Evolutionary conservation across 2,329 filamentous ascomycete species (phyloP).

Genomic region (Pseudopyricularia cyperi): DNA sequence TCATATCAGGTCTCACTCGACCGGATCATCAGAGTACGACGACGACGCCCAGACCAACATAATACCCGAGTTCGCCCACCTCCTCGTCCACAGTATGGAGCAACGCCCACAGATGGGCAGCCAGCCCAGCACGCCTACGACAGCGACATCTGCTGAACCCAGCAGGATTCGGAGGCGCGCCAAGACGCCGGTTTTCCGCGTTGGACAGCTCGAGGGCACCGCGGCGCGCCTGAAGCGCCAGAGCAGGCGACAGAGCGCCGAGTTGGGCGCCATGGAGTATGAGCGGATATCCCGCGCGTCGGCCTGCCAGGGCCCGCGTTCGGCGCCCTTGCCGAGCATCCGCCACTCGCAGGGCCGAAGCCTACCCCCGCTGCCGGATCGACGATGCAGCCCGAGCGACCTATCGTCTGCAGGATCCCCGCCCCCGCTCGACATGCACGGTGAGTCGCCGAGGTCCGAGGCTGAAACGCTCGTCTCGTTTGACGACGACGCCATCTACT

Average conservation of each 20-base stretch:
- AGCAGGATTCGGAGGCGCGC: conserved; percentile 28
- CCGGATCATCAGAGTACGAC: conserved; percentile 5
- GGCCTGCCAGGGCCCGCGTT: conserved; percentile 14
- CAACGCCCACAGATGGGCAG: conserved; percentile 9
- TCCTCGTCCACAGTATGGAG: conserved; percentile 15
- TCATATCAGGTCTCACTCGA: not conserved
- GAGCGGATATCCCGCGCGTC: conserved; percentile 26
- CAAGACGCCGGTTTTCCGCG: conserved; percentile 36
- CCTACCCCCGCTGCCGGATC: not conserved
- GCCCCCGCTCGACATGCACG: not conserved
- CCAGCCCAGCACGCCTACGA: conserved; percentile 5
- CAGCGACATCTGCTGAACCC: conserved; percentile 6
- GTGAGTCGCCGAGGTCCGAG: conserved; percentile 24
- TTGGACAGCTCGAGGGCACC: conserved; percentile 33
- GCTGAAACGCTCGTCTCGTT: conserved; percentile 32
- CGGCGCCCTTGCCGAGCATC: conserved; percentile 11
- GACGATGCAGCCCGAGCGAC: not conserved
- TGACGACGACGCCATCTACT: conserved; percentile 32
- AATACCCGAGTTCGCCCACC: conserved; percentile 22
- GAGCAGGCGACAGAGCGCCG: conserved; percentile 22
- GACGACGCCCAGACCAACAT: conserved; percentile 3
- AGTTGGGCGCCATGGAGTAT: conserved; percentile 38
- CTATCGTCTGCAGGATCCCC: conserved; percentile 1
- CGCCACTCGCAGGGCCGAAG: not conserved
- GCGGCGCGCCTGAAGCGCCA: conserved; percentile 4